Percentiles rank a stretch among this genome's conserved stretches.
phyloP scores from a whole-genome alignment of 495 filamentous ascomycete genomes.

The Rhypophila decipiens region DNA sequence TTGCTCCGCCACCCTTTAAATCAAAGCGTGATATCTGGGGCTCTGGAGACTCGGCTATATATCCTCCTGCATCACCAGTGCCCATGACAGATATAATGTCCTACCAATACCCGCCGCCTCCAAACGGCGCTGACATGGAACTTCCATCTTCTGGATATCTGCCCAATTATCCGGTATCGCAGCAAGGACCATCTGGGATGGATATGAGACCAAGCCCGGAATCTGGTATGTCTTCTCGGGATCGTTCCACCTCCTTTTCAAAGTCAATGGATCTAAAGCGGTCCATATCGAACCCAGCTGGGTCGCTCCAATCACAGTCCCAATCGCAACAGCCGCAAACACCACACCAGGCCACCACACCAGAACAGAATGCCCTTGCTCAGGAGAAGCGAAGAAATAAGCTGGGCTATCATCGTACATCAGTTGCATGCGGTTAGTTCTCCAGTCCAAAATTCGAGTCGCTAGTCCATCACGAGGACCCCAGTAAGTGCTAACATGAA shows the following conservation, averaged over 20 bases:
- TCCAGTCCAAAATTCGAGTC: slow-evolving; percentile 1
- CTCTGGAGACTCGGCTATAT: slow-evolving; percentile 25
- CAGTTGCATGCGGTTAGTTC: slow-evolving; percentile 89
- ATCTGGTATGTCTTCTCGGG: slow-evolving; percentile 22
- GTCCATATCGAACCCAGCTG: slow-evolving; percentile 61
- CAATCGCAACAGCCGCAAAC: slow-evolving; percentile 24
- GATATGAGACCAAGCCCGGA: slow-evolving; percentile 33
- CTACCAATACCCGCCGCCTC: slow-evolving; percentile 45
- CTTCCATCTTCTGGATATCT: slow-evolving; percentile 34
- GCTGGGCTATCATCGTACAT: slow-evolving; percentile 93
- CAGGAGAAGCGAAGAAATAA: slow-evolving; percentile 91
- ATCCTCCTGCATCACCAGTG: slow-evolving; percentile 26
- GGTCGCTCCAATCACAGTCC: slow-evolving; percentile 38
- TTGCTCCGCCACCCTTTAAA: slow-evolving; percentile 25
- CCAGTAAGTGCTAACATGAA: slow-evolving; percentile 6
- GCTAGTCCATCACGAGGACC: not conserved
- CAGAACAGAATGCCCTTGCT: slow-evolving; percentile 40
- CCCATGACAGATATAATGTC: slow-evolving; percentile 45
- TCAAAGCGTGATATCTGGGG: slow-evolving; percentile 25
- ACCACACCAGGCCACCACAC: slow-evolving; percentile 13
- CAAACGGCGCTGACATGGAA: slow-evolving; percentile 39
- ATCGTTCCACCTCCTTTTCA: slow-evolving; percentile 31
- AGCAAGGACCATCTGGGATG: slow-evolving; percentile 33
- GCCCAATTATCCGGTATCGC: slow-evolving; percentile 29
- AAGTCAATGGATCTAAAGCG: slow-evolving; percentile 48